Evolutionary conservation across 179 eudicot species (phyloP), one percentile per base, ranked within the genome.

Genomic region (Vitellaria paradoxa): DNA sequence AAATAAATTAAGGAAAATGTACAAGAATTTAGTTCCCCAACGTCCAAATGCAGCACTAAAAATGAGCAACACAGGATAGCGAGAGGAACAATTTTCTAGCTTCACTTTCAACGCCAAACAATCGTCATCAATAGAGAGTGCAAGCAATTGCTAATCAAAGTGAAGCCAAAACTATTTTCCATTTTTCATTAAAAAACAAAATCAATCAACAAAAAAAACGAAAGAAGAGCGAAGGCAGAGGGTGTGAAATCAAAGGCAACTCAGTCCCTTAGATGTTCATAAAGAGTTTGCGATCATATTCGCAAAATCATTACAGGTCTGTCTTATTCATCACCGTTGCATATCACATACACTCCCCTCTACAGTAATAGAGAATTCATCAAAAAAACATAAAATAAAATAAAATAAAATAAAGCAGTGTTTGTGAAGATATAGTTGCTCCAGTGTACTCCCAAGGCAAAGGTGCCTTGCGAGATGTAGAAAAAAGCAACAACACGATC

Each of bases 201-300:
- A 45, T n/a, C 17, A 7, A 12, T 6, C 2, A 2, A 0, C 2
- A 7, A 7, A 70, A 49, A 21, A 37, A 17, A 40, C 10, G 52
- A 49, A 6, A 14, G 50, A 65, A 53, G 5, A 49, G 14, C 6
- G 12, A 40, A 11, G 14, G 8, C 42, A 12, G 15, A 49, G 2
- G 4, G 21, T 15, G 5, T 15, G 73, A 20, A 13, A 17, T 12
- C 0, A 17, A 6, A 2, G 42, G 49, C 80, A 85, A 82, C 89
- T 89, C 94, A 90, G 93, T 89, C 94, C 97, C 97, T 89, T 90
- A 92, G 93, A 92, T 92, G 94, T 92, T 92, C 90, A 85, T 85
- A 78, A 88, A 75, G 82, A 53, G 15, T 20, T 70, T 86, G 93
- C 89, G 88, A 91, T 89, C 97, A 92, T 89, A 0, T 86, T 80